phyloP scores from a whole-genome alignment of 2,329 filamentous ascomycete genomes.

The Scedosporium aurantiacum region DNA sequence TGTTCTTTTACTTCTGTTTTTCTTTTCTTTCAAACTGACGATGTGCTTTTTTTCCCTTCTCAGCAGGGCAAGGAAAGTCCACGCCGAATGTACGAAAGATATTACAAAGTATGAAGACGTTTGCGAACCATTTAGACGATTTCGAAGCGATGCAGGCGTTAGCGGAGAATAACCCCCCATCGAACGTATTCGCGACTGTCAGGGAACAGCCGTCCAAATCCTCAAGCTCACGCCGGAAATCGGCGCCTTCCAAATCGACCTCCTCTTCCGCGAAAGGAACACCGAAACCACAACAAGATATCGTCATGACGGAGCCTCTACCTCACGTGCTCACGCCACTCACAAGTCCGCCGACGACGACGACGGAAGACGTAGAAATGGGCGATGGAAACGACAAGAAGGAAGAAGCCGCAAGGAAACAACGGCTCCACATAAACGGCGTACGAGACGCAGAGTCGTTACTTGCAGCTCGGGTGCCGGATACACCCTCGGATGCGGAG shows the following conservation, averaged over 20 bases:
- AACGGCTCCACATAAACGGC: conserved; percentile 24
- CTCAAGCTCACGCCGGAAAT: neutral
- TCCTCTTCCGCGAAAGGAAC: neutral
- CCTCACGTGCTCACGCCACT: neutral
- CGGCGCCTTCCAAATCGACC: neutral
- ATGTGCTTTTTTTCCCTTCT: neutral
- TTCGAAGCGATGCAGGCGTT: conserved; percentile 54
- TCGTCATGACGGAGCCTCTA: conserved; percentile 30
- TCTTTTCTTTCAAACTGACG: neutral
- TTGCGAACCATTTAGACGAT: conserved; percentile 72
- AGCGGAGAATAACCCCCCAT: conserved; percentile 21
- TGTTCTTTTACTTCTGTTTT: neutral
- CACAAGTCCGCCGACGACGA: neutral
- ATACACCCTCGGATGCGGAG: conserved; percentile 47
- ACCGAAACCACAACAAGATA: conserved; percentile 15
- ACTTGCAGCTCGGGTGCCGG: conserved; percentile 46
- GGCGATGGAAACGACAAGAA: neutral
- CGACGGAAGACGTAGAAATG: neutral
- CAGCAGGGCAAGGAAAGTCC: conserved; percentile 39
- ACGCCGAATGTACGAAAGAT: conserved; percentile 66
- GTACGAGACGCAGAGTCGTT: conserved; percentile 27
- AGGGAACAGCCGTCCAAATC: neutral
- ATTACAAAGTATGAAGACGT: conserved; percentile 70
- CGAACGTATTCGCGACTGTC: conserved; percentile 7
- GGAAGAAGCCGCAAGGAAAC: conserved; percentile 3